These are phyloP conservation scores for Ichthyophthirius multifiliis DNA, from an alignment of 169 alveolate species.

Conservation along the genomic window DNA sequence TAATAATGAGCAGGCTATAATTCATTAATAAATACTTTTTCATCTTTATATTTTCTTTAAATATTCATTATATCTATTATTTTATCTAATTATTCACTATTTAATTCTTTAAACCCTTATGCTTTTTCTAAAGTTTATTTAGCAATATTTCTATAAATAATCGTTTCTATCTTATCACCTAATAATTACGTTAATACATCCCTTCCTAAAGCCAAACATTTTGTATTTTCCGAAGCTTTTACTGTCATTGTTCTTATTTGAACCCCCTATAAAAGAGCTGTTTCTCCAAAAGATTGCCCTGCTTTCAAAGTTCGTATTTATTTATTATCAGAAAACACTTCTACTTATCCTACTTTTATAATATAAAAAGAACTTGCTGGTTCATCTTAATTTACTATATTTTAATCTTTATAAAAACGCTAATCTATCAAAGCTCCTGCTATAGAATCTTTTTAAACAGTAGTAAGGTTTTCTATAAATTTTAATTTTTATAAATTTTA, in stretches of 20 bases:
- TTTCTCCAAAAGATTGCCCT: conserved; percentile 41
- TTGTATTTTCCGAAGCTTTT: conserved; percentile 45
- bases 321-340: not conserved
- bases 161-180: conserved; percentile 31
- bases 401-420: conserved; percentile 17
- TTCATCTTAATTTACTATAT: conserved; percentile 41
- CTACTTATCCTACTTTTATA: conserved; percentile 38
- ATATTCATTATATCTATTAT: conserved; percentile 1
- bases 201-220: conserved; percentile 42
- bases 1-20: not conserved
- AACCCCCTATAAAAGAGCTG: conserved; percentile 36
- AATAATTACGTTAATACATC: conserved; percentile 41
- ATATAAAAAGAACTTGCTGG: conserved; percentile 38
- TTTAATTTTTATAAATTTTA: not conserved
- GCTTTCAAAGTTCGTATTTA: conserved; percentile 14
- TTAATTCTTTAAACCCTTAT: not conserved
- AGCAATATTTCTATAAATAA: conserved; percentile 3
- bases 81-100: conserved; percentile 11
- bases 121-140: conserved; percentile 43
- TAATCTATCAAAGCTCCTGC: conserved; percentile 24
- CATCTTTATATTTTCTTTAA: not conserved
- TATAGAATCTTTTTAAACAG: conserved; percentile 21
- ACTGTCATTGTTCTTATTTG: conserved; percentile 45
- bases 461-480: conserved; percentile 8
- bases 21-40: conserved; percentile 8